Base-by-base conservation (phyloP, 768 basidiomycete genomes). In the Russula vinacea region DNA sequence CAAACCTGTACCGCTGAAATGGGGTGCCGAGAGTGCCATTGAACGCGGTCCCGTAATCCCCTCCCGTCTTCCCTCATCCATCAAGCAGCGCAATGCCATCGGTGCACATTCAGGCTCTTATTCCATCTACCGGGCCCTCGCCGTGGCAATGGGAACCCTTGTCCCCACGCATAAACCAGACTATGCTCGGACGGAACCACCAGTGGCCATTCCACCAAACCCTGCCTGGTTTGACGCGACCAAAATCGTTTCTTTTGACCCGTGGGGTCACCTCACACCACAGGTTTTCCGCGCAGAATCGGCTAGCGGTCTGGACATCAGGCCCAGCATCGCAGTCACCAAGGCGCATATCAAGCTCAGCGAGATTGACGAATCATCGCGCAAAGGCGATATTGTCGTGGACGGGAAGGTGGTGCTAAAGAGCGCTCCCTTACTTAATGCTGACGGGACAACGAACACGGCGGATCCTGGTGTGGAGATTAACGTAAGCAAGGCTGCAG, bases 81-180 rank as follows among this genome's bases (percentile, higher is more conserved):
- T 96, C 79, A 95, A 94, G 76, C 83, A 86, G 58, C 88, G 96
- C 52, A 98, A 98, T 74, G 90, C 95, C 29, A 83, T 98, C 72
- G 95, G 96, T 11, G 94, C 96, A 0, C 94, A 97, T 73, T 88
- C 87, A 0, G 95, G 96, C 7, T 90, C 89, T 1, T 98, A 98
- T 76, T 93, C 90, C 16, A 94, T 97, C 76, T 98, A 97, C 75
- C 87, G 94, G 39, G 92, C 96, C 0, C 81, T 98, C 14, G 85
- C 90, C 11, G 94, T 97, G 72, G 96, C 94, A 9, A 89, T 96
- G 83, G 90, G 90, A 44, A 82, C 88, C 3, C 84, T 93, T 60
- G 78, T 84, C 33, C 90, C 90, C 0, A 79, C 84, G 1, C 89
- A 92, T 76, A 90, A 89, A 73, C 89, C 92, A 10, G 87, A 92